Base-by-base conservation (phyloP, 257 asterid genomes). In the Echites panduratus region DNA sequence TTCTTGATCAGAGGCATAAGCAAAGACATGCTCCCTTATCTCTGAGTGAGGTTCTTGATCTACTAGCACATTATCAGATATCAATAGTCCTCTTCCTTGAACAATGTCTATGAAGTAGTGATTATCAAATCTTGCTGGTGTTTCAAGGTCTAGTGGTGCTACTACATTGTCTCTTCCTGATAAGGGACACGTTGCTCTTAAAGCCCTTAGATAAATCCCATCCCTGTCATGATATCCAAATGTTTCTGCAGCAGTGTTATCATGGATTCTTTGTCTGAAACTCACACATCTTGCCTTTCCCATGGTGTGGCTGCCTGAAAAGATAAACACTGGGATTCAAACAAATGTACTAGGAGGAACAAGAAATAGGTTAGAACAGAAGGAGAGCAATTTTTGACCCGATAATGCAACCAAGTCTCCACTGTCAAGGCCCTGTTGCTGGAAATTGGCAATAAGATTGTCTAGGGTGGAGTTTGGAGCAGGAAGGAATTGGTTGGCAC, bases 331-430 rank as follows among this genome's bases (percentile, higher is more conserved):
- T 45, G 64, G 1, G 47, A 71, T 2, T 24, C 24, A 43, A 41
- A 1, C 5, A 14, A 50, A 24, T 52, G 16, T 7, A 32, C 4
- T 2, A 0, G 17, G 32, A 29, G 38, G 14, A 63, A n/a, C 5
- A 4, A 49, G 54, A 49, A 49, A 1, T 49, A 6, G 19, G 16
- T 14, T 16, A 49, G 54, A 49, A 49, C 16, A 49, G 54, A 2
- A 13, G 20, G 54, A 14, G n/a, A 49, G 14, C 54, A 16, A 22
- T 24, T 57, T 24, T 22, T 57, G 63, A 19, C 91, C 92, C 5
- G 93, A 87, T 58, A 89, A 61, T 32, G 96, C 85, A 8, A 84
- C 93, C 49, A 89, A 78, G 75, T 89, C 93, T n/a, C 64, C 75
- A 47, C 59, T 65, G 75, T 80, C 81, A 56, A 80, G 84, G 17